Evolutionary conservation across 257 asterid genomes (phyloP).

Genomic region (Przewalskia tangutica): DNA sequence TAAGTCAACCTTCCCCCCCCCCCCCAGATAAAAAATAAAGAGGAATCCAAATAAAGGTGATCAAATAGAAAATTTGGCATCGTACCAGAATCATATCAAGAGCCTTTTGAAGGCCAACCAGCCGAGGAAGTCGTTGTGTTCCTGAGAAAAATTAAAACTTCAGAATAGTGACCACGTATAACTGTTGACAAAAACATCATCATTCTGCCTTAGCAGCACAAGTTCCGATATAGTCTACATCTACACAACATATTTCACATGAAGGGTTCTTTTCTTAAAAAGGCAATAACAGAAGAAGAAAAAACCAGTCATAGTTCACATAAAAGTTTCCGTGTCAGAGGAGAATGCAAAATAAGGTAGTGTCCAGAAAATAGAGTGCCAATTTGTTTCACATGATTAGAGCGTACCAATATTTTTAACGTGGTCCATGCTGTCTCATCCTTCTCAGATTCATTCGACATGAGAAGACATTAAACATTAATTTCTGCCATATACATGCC

Average conservation of each 20-base stretch:
- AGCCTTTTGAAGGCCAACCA: constrained; percentile 86
- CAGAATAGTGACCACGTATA: neutral
- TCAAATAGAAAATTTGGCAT: neutral
- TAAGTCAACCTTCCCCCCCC: neutral
- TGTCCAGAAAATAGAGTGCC: neutral
- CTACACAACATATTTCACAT: neutral
- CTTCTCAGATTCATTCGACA: neutral
- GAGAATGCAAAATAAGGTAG: neutral
- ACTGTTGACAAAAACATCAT: neutral
- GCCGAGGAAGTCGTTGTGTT: constrained; percentile 98
- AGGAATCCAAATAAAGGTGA: neutral
- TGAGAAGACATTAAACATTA: neutral
- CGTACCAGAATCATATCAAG: constrained; percentile 96
- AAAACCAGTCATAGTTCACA: neutral
- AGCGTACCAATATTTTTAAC: neutral
- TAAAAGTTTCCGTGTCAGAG: neutral
- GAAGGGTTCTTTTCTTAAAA: neutral
- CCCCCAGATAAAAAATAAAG: neutral
- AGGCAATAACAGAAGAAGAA: neutral
- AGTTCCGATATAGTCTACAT: neutral
- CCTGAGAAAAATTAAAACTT: constrained; percentile 34
- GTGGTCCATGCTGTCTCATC: neutral
- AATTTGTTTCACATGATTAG: neutral
- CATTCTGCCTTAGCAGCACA: neutral
- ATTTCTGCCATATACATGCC: neutral